phyloP scores from a whole-genome alignment of 2,329 filamentous ascomycete species.

The Claviceps cyperi region DNA sequence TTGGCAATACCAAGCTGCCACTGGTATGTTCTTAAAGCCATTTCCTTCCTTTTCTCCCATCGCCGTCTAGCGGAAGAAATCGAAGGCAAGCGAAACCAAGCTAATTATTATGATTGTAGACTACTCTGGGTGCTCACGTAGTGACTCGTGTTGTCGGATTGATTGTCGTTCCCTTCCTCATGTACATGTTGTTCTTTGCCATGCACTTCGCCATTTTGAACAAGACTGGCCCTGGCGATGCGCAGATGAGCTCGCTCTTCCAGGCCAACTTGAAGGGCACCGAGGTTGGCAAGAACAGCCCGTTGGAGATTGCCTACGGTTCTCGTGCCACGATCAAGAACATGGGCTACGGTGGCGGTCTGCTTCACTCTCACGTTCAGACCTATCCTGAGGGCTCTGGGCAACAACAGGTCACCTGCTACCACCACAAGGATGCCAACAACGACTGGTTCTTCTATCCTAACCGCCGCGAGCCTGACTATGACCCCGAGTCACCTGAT shows the following conservation, averaged over 20 bases:
- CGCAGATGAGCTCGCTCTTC: constrained; percentile 99
- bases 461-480: constrained; percentile 64
- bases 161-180: constrained; percentile 74
- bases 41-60: background rate
- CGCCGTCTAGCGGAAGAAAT: background rate
- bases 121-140: constrained; percentile 63
- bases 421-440: constrained; percentile 98
- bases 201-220: constrained; percentile 89
- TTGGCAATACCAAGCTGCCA: constrained; percentile 85
- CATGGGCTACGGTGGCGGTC: constrained; percentile 95
- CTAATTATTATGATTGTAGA: constrained; percentile 12
- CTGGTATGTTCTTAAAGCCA: constrained; percentile 36
- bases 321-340: constrained; percentile 93
- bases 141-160: constrained; percentile 69
- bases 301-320: constrained; percentile 78
- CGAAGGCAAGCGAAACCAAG: background rate
- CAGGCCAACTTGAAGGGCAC: constrained; percentile 92
- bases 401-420: constrained; percentile 97
- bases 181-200: constrained; percentile 94
- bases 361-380: constrained; percentile 92
- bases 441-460: constrained; percentile 99
- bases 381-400: constrained; percentile 86
- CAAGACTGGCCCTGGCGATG: constrained; percentile 88
- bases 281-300: constrained; percentile 86
- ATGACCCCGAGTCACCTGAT: constrained; percentile 48